Base-by-base conservation (phyloP, 805 yeast genomes). In the Grigorovia humatica region DNA sequence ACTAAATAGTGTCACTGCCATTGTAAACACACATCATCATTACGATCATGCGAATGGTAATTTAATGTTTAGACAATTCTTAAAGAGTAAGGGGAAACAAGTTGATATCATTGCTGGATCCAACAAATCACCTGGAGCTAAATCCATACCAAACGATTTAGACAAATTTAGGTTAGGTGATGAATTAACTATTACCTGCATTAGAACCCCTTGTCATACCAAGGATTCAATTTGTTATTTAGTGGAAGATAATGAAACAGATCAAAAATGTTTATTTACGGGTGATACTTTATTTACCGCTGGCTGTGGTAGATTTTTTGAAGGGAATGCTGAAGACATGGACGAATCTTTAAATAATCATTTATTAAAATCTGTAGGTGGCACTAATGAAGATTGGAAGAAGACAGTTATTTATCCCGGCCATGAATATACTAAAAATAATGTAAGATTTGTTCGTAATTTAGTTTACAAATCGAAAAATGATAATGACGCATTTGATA, bases 141-240 rank as follows among this genome's bases (percentile, higher is more conserved):
- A 90, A 0, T 67, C 74, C 27, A 95, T 91, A 18, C 74, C 84
- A 0, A 72, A 76, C 52, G 81, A 89, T 2, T 70, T 89, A 53
- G 96, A 96, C 4, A 71, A 74, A 43, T 60, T 53, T 44, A 46
- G 51, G 8, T 48, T 66, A 49, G 68, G 66, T 7, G 19, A 65
- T 7, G 19, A 13, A 9, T 63, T 91, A 48, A 74, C 79, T 17
- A 78, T 90, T 48, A 81, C 83, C 1, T 95, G 96, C 0, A 73
- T 91, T 43, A 91, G 91, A 68, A 93, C 99, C 0, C 99, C 99
- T 4, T 93, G 99, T 65, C 99, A 93, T 67, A 93, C 99, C 0
- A 93, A 85, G 68, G 99, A 93, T 69, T 88, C 96, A 2, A 86
- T 93, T 54, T 91, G 98, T 64, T 93, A 88, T 68, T 85, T 69